Evolutionary conservation across 805 yeast species (phyloP), one percentile per base, ranked within the genome.

Genomic region (Maudiozyma saulgeensis): DNA sequence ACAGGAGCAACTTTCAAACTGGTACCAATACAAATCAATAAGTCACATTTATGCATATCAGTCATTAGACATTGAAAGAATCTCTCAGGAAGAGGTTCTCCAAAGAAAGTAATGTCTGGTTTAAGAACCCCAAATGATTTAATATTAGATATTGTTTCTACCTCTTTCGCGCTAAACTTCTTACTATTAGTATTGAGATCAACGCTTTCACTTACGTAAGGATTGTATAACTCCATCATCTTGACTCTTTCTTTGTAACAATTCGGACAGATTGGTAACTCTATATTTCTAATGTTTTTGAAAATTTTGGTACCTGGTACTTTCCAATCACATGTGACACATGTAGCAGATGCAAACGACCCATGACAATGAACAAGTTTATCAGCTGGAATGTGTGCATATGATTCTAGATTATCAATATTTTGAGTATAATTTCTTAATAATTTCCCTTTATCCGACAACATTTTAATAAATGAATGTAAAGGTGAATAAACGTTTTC

Each of bases 1-100:
- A 90, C 96, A 0, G 97, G 97, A 0, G 95, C 88, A 19, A 89
- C 97, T 62, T 89, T 87, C 55, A 89, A 73, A n/a, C 96, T 87
- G 0, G 97, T 89, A 16, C 97, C 97, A 28, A 89, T 82, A 65
- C 95, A 85, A 6, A 89, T 73, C 45, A 90, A 69, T 48, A 89
- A 70, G 65, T 90, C 97, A 67, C 96, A 87, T 41, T 76, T 72
- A 19, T 67, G 57, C 11, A 82, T 71, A 60, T 90, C 96, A 41
- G 75, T 73, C 40, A 71, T 70, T 32, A 82, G 73, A 32, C 70
- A 62, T 43, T 75, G 74, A 56, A 87, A 89, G 60, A 83, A 89
- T 46, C 73, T 66, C 8, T 71, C 69, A 1, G 96, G 96, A 51
- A 89, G 70, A 15, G 81, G 78, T 64, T 90, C 97, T 13, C 96